Base-by-base conservation (phyloP, 495 filamentous ascomycete genomes). In the Penicillium coffeae region DNA sequence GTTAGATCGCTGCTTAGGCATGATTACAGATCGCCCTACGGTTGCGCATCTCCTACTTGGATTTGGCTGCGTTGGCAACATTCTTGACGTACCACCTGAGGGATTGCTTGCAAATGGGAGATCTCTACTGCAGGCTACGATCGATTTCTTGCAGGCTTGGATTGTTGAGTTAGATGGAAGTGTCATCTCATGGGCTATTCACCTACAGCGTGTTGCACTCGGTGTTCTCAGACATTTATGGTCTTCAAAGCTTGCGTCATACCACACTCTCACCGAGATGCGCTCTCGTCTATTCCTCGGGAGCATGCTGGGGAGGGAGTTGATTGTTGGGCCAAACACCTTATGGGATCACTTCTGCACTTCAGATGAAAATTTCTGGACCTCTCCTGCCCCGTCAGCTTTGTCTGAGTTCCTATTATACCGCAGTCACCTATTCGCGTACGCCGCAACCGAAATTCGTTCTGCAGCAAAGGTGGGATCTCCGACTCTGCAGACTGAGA, bases 21-120 rank as follows among this genome's bases (percentile, higher is more conserved):
- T 84, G 14, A 80, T 84, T 21, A 81, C 84, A 21, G 79, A 85
- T 55, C 69, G 76, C 38, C 90, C 92, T 3, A 92, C 83, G 13
- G 81, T 97, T 38, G 91, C 92, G 2, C 93, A 99, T 65, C 74
- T 93, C 36, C 68, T 99, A 15, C 85, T 99, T 16, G 93, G 93
- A 0, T 96, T 99, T 61, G 73, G 75, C 22, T 91, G 88, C 56
- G 76, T 80, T 19, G 75, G 82, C 16, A 78, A 78, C 41, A 70
- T 73, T n/a, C 68, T 96, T 14, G 79, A 78, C 41, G 67, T 93
- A 19, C 68, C 82, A 37, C 59, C 78, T 0, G 73, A 78, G 20
- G 75, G 89, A 22, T 61, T 83, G 5, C 90, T 95, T 55, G 76
- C 80, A 27, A 63, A 77, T 15, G 74, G 80, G 19, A 73, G 72